A percentile compares a stretch with the other conserved stretches of the same genome.
phyloP scores from a whole-genome alignment of 108 stramenopile species.

The Fragilaria radians region DNA sequence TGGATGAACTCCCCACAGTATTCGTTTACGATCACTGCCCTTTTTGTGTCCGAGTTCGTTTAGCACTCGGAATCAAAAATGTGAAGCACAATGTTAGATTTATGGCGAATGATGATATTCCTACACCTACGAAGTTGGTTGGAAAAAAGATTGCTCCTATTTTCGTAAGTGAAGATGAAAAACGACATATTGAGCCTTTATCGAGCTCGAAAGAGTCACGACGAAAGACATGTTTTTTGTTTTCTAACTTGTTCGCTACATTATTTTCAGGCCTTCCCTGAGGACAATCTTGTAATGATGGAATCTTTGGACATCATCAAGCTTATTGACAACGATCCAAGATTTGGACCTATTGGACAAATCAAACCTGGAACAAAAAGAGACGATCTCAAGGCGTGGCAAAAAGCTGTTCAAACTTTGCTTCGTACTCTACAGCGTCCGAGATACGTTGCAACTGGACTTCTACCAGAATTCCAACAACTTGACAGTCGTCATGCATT shows the following conservation, averaged over 20 bases:
- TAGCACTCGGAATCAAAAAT: constrained; percentile 91
- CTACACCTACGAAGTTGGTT: constrained; percentile 83
- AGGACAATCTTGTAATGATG: constrained; percentile 78
- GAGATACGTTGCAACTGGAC: constrained; percentile 89
- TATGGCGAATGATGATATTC: constrained; percentile 90
- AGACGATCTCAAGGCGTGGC: constrained; percentile 90
- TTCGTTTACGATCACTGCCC: constrained; percentile 98
- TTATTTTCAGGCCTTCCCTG: constrained; percentile 40
- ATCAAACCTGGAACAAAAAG: constrained; percentile 71
- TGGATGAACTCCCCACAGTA: constrained; percentile 57
- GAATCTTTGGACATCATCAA: constrained; percentile 95
- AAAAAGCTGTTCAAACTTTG: constrained; percentile 73
- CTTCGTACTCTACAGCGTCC: constrained; percentile 87
- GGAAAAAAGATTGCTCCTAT: constrained; percentile 98
- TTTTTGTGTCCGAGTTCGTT: constrained; percentile 92
- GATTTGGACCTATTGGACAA: constrained; percentile 73
- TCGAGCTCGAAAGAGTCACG: background rate
- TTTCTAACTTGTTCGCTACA: constrained; percentile 8
- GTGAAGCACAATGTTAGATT: constrained; percentile 83
- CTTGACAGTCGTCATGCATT: constrained; percentile 86
- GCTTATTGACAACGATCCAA: constrained; percentile 77
- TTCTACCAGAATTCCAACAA: constrained; percentile 90
- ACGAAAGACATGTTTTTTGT: no score
- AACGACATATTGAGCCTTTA: background rate
- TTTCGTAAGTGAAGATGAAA: constrained; percentile 52